Evolutionary conservation across 2,329 filamentous ascomycete genomes (phyloP).

Genomic region (Ascochyta pisi): DNA sequence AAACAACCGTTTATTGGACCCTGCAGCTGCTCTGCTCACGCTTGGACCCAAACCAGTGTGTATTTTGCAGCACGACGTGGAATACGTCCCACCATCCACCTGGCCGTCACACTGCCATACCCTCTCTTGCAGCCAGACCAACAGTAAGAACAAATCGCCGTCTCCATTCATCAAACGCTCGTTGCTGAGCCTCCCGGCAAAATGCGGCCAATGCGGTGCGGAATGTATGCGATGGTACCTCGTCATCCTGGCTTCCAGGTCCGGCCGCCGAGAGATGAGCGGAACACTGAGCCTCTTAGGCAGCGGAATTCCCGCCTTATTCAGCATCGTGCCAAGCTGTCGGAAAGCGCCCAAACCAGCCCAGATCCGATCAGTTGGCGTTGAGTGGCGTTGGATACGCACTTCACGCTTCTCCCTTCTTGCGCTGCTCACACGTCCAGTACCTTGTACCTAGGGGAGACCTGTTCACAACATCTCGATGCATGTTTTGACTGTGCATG

Average conservation of each 20-base stretch:
- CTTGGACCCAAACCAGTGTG: conserved; percentile 12
- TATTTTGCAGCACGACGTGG: conserved; percentile 23
- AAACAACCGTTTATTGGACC: conserved; percentile 34
- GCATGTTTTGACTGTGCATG: not conserved
- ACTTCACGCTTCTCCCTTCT: not conserved
- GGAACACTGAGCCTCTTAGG: conserved; percentile 8
- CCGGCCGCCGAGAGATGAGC: conserved; percentile 13
- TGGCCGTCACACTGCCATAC: conserved; percentile 1
- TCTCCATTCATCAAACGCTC: not conserved
- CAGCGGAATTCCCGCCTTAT: conserved; percentile 22
- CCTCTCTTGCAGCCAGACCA: not conserved
- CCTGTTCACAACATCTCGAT: not conserved
- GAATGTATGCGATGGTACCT: conserved; percentile 11
- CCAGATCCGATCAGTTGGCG: conserved; percentile 12
- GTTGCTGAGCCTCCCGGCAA: conserved; percentile 1
- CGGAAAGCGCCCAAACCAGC: conserved; percentile 21
- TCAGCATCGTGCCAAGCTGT: conserved; percentile 24
- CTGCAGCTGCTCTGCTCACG: conserved; percentile 31
- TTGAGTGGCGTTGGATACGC: conserved; percentile 12
- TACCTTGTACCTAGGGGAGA: not conserved
- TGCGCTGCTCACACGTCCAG: not conserved
- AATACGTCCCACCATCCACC: conserved; percentile 18
- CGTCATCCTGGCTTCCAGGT: conserved; percentile 14
- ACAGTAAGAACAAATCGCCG: not conserved
- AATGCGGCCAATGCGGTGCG: conserved; percentile 10